Conservation (phyloP, 345 rosid genomes). For the Erysimum cheiranthoides region DNA sequence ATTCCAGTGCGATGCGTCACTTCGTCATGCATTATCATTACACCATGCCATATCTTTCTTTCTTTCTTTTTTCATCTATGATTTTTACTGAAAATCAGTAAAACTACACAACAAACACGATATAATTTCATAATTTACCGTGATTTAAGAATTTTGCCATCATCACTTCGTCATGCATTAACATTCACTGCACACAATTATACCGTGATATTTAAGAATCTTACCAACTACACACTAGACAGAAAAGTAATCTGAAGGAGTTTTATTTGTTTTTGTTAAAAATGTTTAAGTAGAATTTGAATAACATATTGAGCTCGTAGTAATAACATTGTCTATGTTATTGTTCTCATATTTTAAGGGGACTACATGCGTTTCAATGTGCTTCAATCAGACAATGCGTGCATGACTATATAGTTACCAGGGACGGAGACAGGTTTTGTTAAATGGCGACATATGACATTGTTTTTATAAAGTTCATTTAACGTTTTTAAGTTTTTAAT, state of each 20-base stretch:
- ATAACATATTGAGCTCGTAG: not conserved
- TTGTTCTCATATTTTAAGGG: not conserved
- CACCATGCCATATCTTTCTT: slow-evolving; percentile 22
- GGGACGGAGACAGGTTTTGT: too few species aligned
- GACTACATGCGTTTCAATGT: too few species aligned
- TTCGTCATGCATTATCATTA: slow-evolving; percentile 37
- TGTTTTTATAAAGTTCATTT: too few species aligned
- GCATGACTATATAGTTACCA: too few species aligned
- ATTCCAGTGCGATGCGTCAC: slow-evolving; percentile 38
- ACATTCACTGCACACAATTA: not conserved
- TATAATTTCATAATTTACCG: not conserved
- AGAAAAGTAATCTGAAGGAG: not conserved
- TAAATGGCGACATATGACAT: too few species aligned
- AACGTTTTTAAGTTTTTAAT: too few species aligned
- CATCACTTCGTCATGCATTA: too few species aligned
- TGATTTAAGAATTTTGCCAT: not conserved
- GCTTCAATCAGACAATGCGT: too few species aligned
- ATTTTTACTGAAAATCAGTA: not conserved
- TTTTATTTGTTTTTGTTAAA: too few species aligned
- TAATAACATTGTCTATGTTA: not conserved
- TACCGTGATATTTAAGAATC: not conserved
- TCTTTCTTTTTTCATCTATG: not conserved
- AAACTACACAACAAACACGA: not conserved
- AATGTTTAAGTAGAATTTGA: not conserved
- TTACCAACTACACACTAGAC: not conserved